Evolutionary conservation across 2,329 filamentous ascomycete genomes (phyloP), one percentile per base, ranked within the genome.

Genomic region (Tolypocladium amazonense): DNA sequence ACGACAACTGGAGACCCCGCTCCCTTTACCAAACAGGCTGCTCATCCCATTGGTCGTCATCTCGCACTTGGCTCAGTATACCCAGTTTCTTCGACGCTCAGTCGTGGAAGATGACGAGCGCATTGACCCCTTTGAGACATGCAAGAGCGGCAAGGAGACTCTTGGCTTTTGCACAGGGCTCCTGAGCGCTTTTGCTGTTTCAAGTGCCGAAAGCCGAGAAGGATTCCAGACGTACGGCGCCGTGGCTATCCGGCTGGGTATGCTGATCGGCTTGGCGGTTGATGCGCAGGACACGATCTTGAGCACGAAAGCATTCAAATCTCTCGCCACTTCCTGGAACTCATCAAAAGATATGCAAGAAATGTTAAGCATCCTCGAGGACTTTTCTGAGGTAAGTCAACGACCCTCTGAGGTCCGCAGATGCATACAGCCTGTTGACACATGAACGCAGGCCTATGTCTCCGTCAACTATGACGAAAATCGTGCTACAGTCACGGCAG

Each of bases 161-260:
- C 33, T 64, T 20, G 76, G 77, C 0, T 72, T 77, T 57, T 79
- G 77, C 41, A 71, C 70, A 1, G 76, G 76, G 0, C 58, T 77
- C 1, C 56, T 79, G n/a, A 69, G 63, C 47, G 72, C 77, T 8
- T 59, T 72, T 15, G 73, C 74, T 0, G 71, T 76, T 0, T 66
- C 75, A 0, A 65, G 69, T 60, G 65, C 72, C 20, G 11, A 50
- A 1, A 70, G 64, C 35, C 53, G 56, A 1, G 43, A 59, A 0
- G 66, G 76, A 1, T 65, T 79, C n/a, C 56, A 68, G 35, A 59
- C 64, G 9, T 69, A 76, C 61, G 75, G 72, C 0, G 69, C 73
- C 3, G 68, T 65, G 0, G 76, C 76, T 0, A 55, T 79, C 2
- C 69, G 75, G 0, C 60, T 80, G 2, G 75, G 67, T 0, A 68